Evolutionary conservation across 2,329 filamentous ascomycete species (phyloP).

Genomic region (Cryphonectria nitschkei): DNA sequence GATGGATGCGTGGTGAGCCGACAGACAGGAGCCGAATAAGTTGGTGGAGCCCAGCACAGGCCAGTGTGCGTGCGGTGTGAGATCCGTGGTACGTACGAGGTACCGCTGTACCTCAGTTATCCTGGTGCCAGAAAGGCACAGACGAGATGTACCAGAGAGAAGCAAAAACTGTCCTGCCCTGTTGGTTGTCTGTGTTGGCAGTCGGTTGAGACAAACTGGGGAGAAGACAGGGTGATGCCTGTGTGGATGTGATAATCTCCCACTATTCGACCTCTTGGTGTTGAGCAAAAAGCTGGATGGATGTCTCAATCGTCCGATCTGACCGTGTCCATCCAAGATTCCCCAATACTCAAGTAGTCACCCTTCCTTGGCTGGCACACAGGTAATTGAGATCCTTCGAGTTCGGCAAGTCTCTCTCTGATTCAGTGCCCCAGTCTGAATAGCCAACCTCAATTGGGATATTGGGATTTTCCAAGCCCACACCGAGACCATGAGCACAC

Average conservation of each 20-base stretch:
- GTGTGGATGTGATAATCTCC: background rate
- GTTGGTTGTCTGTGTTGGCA: background rate
- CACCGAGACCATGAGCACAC: background rate
- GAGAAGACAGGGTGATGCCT: constrained; percentile 10
- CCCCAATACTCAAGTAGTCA: background rate
- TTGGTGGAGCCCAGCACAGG: constrained; percentile 1
- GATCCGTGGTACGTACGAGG: background rate
- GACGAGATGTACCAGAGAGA: background rate
- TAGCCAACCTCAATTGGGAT: background rate
- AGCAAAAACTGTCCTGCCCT: background rate
- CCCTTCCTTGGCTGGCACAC: background rate
- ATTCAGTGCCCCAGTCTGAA: background rate
- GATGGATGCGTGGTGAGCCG: background rate
- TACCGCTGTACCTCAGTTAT: background rate
- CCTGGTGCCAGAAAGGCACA: background rate
- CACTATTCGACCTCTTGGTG: background rate
- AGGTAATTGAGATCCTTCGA: too few species aligned
- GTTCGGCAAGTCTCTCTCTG: background rate
- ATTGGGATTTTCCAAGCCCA: background rate
- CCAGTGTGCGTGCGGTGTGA: background rate
- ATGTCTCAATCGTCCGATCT: background rate
- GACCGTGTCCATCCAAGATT: background rate
- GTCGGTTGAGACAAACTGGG: background rate
- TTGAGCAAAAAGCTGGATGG: background rate
- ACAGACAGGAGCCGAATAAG: constrained; percentile 1